Evolutionary conservation across 1,284 basidiomycete genomes (phyloP).

Genomic region (Cutaneotrichosporon dermatis): DNA sequence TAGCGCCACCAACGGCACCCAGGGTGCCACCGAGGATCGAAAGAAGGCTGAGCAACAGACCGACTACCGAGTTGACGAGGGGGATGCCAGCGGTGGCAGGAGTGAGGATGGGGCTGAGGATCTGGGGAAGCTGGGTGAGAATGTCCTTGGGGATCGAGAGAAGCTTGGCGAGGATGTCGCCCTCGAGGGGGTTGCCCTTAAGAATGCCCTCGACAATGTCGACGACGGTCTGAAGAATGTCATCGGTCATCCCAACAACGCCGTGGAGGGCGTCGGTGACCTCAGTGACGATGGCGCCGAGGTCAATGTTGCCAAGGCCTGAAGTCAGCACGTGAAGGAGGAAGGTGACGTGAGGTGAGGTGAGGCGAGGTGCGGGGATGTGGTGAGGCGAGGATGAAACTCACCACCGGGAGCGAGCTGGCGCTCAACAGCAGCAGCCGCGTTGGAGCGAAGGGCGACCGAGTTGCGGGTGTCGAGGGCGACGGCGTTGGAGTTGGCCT

Average conservation of each 20-base stretch:
- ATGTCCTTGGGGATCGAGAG: not conserved
- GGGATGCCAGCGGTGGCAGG: not conserved
- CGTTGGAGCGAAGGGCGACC: no score
- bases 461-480: no score
- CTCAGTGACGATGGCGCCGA: not conserved
- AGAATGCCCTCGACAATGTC: not conserved
- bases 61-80: not conserved
- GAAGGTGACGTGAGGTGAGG: no score
- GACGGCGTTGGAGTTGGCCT: not conserved
- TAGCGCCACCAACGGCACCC: not conserved
- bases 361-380: no score
- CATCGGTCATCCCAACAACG: not conserved
- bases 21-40: not conserved
- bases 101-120: not conserved
- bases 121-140: not conserved
- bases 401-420: no score
- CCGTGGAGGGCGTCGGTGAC: not conserved
- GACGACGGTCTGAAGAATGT: not conserved
- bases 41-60: not conserved
- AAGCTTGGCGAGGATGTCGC: not conserved
- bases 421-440: no score
- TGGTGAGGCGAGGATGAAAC: no score
- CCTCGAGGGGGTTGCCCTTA: not conserved
- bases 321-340: no score
- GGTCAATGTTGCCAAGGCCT: no score